Evolutionary conservation across 2,329 filamentous ascomycete genomes (phyloP).

Genomic region (Fusarium sarcochroum): DNA sequence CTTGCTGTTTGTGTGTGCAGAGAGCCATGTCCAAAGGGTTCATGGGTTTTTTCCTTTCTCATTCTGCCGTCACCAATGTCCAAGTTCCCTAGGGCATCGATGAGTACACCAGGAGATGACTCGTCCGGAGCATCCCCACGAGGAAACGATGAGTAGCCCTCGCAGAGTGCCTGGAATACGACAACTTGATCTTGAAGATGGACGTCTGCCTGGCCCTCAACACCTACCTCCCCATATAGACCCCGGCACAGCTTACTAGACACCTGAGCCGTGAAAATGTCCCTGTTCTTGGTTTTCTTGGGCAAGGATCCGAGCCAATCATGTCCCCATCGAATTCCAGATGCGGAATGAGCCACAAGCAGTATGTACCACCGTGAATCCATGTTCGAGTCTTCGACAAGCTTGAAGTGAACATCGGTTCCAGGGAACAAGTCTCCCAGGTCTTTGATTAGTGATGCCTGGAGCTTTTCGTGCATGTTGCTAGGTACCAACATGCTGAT

Average conservation of each 20-base stretch:
- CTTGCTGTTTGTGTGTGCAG: conserved; percentile 71
- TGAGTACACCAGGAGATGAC: conserved; percentile 35
- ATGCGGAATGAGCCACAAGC: conserved; percentile 66
- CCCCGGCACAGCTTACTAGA: conserved; percentile 61
- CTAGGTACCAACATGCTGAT: conserved; percentile 65
- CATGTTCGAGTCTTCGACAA: conserved; percentile 66
- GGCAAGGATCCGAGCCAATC: conserved; percentile 60
- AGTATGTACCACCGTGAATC: conserved; percentile 68
- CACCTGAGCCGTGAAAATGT: conserved; percentile 56
- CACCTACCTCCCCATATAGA: conserved; percentile 61
- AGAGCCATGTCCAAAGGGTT: conserved; percentile 70
- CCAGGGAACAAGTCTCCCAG: conserved; percentile 60
- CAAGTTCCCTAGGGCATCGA: conserved; percentile 51
- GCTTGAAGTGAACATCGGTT: conserved; percentile 60
- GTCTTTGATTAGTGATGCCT: conserved; percentile 56
- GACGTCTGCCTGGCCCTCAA: conserved; percentile 66
- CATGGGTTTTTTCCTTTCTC: conserved; percentile 60
- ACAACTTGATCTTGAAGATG: conserved; percentile 74
- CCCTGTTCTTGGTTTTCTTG: conserved; percentile 55
- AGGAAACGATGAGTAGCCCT: conserved; percentile 65
- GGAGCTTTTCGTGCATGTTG: conserved; percentile 59
- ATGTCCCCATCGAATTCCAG: conserved; percentile 63
- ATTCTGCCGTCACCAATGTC: conserved; percentile 47
- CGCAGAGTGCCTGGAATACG: conserved; percentile 70
- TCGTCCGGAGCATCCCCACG: conserved; percentile 44